Base-by-base conservation (phyloP, 2,329 filamentous ascomycete species). In the Fusarium continuum region DNA sequence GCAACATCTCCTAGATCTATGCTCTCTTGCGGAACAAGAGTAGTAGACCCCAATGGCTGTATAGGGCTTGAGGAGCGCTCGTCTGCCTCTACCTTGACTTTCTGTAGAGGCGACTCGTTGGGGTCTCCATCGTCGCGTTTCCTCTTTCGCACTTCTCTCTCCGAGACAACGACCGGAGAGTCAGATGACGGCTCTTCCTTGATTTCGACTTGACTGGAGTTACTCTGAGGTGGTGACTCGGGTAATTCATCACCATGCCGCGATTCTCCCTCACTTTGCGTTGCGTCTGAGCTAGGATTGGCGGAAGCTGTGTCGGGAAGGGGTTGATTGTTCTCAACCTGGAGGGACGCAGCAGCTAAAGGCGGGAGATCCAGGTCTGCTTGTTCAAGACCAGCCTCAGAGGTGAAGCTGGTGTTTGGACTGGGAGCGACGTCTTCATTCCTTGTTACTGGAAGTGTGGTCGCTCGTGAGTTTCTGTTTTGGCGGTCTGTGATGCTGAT, bases 141-240 rank as follows among this genome's bases (percentile, higher is more conserved):
- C 43, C 82, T 76, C 64, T 84, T 85, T 39, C 78, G 78, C 2
- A 86, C 70, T 16, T 70, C 68, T 13, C 82, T 79, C 58, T 84
- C 83, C 4, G 78, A 84, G 3, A 87, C 72, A 6, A 87, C 67
- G 2, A 85, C 73, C 0, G 81, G 83, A 3, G 69, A 70, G 53
- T 87, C 84, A 1, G 85, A 87, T 5, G 81, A 83, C 3, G 81
- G 80, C 59, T 86, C 84, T n/a, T 74, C 52, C 64, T 87, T 86
- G 20, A 85, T 67, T 5, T 34, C 28, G 8, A 65, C 56, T 6
- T 56, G 60, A 2, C 32, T 28, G 6, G 13, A 14, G 20, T 58
- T 51, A 14, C 55, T 46, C 5, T 59, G 32, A 8, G 39, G 8
- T 1, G 66, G 61, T 20, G 74, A 40, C 9, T 62, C 56, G 2